These are phyloP conservation scores for Myxozyma geophila DNA, from an alignment of 805 yeast species.

Conservation along the genomic window DNA sequence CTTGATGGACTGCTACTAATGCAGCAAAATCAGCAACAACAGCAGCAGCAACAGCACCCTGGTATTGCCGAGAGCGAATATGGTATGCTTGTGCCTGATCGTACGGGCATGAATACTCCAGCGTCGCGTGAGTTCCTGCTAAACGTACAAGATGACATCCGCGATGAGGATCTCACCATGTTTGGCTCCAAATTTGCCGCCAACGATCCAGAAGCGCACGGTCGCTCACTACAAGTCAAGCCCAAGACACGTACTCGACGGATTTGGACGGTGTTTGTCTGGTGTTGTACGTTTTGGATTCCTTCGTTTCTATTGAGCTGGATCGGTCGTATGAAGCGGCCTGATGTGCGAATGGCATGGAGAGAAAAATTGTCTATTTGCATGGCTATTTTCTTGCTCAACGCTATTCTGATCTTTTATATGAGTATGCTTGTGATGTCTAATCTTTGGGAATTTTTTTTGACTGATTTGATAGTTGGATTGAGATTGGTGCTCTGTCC, in stretches of 20 bases:
- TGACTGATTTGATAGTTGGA: constrained; percentile 36
- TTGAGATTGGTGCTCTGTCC: constrained; percentile 49
- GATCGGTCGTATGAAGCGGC: constrained; percentile 48
- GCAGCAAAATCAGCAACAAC: constrained; percentile 27
- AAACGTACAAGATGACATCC: not conserved
- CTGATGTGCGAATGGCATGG: constrained; percentile 52
- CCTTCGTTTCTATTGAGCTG: constrained; percentile 46
- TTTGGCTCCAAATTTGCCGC: constrained; percentile 35
- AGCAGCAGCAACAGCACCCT: not conserved
- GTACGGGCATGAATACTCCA: constrained; percentile 8
- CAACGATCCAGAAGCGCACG: constrained; percentile 44
- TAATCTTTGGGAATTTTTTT: not conserved
- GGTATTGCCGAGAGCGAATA: constrained; percentile 2
- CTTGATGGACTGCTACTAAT: constrained; percentile 30
- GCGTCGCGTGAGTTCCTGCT: constrained; percentile 23
- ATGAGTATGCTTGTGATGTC: constrained; percentile 42
- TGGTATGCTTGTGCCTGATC: constrained; percentile 12
- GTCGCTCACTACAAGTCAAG: constrained; percentile 43
- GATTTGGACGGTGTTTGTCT: constrained; percentile 48
- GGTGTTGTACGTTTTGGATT: constrained; percentile 51
- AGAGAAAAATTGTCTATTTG: constrained; percentile 49
- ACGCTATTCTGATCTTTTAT: constrained; percentile 49
- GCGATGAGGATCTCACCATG: constrained; percentile 32
- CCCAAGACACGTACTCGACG: constrained; percentile 43
- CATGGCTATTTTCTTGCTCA: constrained; percentile 45